Evolutionary conservation across 2,329 filamentous ascomycete genomes (phyloP).

Genomic region (Botrytis pseudocinerea): DNA sequence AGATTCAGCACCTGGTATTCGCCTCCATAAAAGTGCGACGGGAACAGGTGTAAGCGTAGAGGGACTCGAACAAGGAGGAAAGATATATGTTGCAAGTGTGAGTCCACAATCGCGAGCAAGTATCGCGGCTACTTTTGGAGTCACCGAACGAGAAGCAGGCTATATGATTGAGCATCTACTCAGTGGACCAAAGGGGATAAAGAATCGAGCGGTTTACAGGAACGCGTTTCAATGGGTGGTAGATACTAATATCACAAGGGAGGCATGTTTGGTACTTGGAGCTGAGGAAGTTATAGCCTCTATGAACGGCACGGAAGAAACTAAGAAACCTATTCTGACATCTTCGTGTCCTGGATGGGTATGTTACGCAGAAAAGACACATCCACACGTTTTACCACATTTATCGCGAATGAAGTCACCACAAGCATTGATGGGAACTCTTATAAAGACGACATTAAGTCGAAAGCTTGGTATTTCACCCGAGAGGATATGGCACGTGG

Average conservation of each 20-base stretch:
- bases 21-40: conserved; percentile 30
- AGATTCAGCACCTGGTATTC: conserved; percentile 60
- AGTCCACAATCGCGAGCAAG: conserved; percentile 90
- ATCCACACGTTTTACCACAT: conserved; percentile 88
- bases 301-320: conserved; percentile 32
- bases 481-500: conserved; percentile 87
- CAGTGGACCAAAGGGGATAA: conserved; percentile 67
- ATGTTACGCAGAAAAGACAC: conserved; percentile 97
- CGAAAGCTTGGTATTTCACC: conserved; percentile 70
- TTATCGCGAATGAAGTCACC: conserved; percentile 90
- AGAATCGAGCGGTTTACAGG: conserved; percentile 66
- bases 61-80: conserved; percentile 58
- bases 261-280: conserved; percentile 78
- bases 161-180: conserved; percentile 82
- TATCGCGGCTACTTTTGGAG: conserved; percentile 78
- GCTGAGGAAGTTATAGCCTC: conserved; percentile 66
- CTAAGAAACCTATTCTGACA: conserved; percentile 67
- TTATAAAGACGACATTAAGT: conserved; percentile 84
- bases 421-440: conserved; percentile 85
- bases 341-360: conserved; percentile 97
- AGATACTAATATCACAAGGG: conserved; percentile 82
- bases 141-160: conserved; percentile 72
- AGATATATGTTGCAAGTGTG: conserved; percentile 89
- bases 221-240: conserved; percentile 87
- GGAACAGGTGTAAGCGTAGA: conserved; percentile 47